Percentiles rank a stretch among this genome's conserved stretches.
Evolutionary conservation across 2,329 filamentous ascomycete species (phyloP).

Genomic region (Mollisiaceae sp.): DNA sequence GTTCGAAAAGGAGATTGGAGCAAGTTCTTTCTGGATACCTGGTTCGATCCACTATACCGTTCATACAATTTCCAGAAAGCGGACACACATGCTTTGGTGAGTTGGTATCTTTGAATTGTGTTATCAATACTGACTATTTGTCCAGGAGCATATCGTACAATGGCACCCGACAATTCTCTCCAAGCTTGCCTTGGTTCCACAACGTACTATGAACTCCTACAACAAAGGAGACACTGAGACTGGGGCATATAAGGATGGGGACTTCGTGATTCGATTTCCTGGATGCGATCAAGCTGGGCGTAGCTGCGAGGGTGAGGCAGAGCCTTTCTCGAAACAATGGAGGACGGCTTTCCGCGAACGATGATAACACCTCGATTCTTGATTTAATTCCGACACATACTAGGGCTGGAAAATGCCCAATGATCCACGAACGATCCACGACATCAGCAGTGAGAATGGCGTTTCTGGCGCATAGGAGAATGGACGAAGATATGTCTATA

Average conservation of each 20-base stretch:
- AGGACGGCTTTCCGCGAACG: conserved; percentile 38
- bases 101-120: conserved; percentile 38
- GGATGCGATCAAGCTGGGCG: conserved; percentile 67
- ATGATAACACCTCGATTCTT: conserved; percentile 27
- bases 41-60: conserved; percentile 94
- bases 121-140: conserved; percentile 17
- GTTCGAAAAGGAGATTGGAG: conserved; percentile 87
- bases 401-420: conserved; percentile 28
- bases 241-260: conserved; percentile 79
- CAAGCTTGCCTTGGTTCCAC: conserved; percentile 87
- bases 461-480: conserved; percentile 36
- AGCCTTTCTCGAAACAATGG: conserved; percentile 43
- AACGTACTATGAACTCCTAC: conserved; percentile 83
- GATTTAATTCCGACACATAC: conserved; percentile 25
- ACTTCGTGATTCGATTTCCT: conserved; percentile 80
- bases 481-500: conserved; percentile 33
- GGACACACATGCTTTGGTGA: conserved; percentile 86
- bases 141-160: conserved; percentile 83
- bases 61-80: conserved; percentile 97
- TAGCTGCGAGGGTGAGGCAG: conserved; percentile 75
- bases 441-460: conserved; percentile 31
- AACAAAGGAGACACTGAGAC: conserved; percentile 49
- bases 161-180: conserved; percentile 97
- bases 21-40: conserved; percentile 89
- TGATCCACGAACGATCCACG: conserved; percentile 37